These are phyloP conservation scores for Penicillium capsulatum DNA, from an alignment of 2,329 filamentous ascomycete species.

Conservation along the genomic window DNA sequence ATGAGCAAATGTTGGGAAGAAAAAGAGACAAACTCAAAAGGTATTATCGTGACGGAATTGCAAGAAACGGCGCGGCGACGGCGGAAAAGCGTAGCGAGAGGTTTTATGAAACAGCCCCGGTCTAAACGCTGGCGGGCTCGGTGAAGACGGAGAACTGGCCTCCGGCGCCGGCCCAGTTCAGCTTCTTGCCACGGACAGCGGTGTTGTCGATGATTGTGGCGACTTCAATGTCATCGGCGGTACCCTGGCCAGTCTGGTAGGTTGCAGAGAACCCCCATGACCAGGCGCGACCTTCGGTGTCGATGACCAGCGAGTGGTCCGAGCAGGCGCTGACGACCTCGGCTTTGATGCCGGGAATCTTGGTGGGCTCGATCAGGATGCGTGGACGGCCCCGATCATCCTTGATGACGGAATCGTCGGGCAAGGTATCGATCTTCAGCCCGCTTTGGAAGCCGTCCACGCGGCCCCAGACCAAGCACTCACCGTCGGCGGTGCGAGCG, in stretches of 20 bases:
- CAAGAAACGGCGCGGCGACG: background rate
- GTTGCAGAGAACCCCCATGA: slow-evolving; percentile 77
- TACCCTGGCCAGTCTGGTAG: slow-evolving; percentile 75
- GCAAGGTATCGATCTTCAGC: slow-evolving; percentile 54
- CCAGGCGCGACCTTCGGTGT: slow-evolving; percentile 64
- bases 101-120: background rate
- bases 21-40: background rate
- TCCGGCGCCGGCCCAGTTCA: slow-evolving; percentile 78
- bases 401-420: slow-evolving; percentile 57
- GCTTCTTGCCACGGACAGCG: slow-evolving; percentile 68
- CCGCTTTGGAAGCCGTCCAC: slow-evolving; percentile 59
- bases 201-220: slow-evolving; percentile 82
- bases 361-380: slow-evolving; percentile 64
- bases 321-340: slow-evolving; percentile 59
- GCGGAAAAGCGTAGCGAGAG: background rate
- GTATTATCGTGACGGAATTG: background rate
- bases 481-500: slow-evolving; percentile 50
- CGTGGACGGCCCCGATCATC: slow-evolving; percentile 64
- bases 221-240: slow-evolving; percentile 70
- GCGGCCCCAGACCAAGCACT: slow-evolving; percentile 58
- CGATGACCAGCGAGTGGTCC: slow-evolving; percentile 70
- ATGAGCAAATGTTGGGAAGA: slow-evolving; percentile 4
- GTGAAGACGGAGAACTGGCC: slow-evolving; percentile 63
- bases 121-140: slow-evolving; percentile 20
- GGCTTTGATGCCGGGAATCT: slow-evolving; percentile 57